phyloP scores from a whole-genome alignment of 768 basidiomycete genomes.

The Lentinula sp. region DNA sequence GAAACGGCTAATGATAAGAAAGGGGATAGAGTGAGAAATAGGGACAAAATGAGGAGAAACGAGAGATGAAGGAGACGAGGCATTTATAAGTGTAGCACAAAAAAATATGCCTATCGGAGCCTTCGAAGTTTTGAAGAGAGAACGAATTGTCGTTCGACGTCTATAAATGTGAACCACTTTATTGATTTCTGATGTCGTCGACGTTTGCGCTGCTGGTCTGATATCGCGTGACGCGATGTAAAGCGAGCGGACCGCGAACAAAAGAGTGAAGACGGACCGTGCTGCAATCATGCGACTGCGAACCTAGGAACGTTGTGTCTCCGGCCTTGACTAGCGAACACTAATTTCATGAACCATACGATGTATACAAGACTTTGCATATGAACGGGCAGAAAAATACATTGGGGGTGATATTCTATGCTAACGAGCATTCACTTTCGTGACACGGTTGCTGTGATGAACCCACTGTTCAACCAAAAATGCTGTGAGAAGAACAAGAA shows the following conservation, averaged over 20 bases:
- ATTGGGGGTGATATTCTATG: background rate
- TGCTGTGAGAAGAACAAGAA: slow-evolving; percentile 10
- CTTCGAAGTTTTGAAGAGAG: too few species aligned
- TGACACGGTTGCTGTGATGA: slow-evolving; percentile 56
- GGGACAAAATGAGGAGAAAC: background rate
- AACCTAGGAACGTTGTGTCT: too few species aligned
- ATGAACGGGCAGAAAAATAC: too few species aligned
- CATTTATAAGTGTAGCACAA: background rate
- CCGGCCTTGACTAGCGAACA: too few species aligned
- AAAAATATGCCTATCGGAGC: too few species aligned
- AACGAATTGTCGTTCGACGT: background rate
- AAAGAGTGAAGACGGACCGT: background rate
- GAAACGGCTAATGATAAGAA: background rate
- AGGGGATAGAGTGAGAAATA: background rate
- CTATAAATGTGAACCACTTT: background rate
- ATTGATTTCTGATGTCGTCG: background rate
- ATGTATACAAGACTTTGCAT: too few species aligned
- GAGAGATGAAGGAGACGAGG: background rate
- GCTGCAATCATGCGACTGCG: background rate
- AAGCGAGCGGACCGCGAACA: background rate
- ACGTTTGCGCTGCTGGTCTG: background rate
- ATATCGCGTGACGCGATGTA: background rate
- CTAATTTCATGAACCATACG: too few species aligned
- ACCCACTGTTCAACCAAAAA: slow-evolving; percentile 30
- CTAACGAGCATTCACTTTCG: slow-evolving; percentile 24